A percentile compares a stretch with the other conserved stretches of the same genome.
Evolutionary conservation across 208 protist genomes (phyloP).

Genomic region (Herpetomonas tarakana): DNA sequence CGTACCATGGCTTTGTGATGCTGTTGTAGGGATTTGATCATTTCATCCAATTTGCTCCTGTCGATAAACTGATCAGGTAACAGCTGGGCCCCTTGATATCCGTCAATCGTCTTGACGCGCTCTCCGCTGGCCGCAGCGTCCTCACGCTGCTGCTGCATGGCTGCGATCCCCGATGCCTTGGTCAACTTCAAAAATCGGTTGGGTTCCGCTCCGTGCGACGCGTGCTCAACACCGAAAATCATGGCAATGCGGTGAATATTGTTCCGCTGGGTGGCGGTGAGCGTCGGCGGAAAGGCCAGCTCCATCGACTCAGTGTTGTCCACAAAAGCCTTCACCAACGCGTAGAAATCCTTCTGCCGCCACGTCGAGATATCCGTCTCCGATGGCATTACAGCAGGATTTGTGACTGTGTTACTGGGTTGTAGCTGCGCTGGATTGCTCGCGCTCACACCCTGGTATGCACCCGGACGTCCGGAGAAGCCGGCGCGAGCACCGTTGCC

Average conservation of each 20-base stretch:
- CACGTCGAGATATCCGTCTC: constrained; percentile 58
- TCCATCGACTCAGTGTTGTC: constrained; percentile 53
- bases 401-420: not conserved
- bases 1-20: constrained; percentile 48
- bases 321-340: constrained; percentile 71
- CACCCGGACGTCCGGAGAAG: too few species aligned
- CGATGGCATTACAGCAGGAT: not conserved
- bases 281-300: constrained; percentile 62
- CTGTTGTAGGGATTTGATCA: constrained; percentile 22
- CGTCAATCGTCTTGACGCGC: constrained; percentile 62
- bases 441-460: too few species aligned
- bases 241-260: constrained; percentile 67
- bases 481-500: too few species aligned
- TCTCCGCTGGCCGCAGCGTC: constrained; percentile 33
- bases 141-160: constrained; percentile 26
- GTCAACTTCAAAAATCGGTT: constrained; percentile 53
- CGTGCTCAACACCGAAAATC: constrained; percentile 68
- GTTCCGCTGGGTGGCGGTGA: constrained; percentile 52
- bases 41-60: constrained; percentile 17
- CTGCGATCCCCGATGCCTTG: constrained; percentile 40
- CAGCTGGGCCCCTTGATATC: constrained; percentile 75
- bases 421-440: not conserved
- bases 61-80: constrained; percentile 45
- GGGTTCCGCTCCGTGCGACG: constrained; percentile 44
- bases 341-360: constrained; percentile 69